These are phyloP conservation scores for Kwoniella sp. DNA, from an alignment of 768 basidiomycete genomes.

Conservation along the genomic window DNA sequence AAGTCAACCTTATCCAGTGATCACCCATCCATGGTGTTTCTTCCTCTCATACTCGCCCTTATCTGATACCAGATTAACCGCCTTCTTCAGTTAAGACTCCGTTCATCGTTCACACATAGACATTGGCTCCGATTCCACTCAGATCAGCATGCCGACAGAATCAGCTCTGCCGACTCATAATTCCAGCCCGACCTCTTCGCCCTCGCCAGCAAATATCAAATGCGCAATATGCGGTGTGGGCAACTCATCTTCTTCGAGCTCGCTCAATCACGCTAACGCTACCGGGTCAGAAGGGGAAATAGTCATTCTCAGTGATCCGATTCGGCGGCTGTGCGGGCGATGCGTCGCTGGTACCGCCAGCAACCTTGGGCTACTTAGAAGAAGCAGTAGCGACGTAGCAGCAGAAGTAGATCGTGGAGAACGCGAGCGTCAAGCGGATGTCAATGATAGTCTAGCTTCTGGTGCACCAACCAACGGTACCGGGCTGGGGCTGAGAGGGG, in stretches of 20 bases:
- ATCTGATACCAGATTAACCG: not conserved
- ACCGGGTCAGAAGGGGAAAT: conserved; percentile 19
- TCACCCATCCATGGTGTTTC: not conserved
- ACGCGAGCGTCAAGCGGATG: not conserved
- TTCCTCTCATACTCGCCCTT: not conserved
- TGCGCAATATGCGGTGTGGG: conserved; percentile 46
- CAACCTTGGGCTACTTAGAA: not conserved
- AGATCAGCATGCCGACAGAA: conserved; percentile 48
- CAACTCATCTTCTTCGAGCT: conserved; percentile 8
- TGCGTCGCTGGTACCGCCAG: conserved; percentile 24
- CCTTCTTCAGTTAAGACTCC: not conserved
- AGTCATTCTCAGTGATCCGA: conserved; percentile 33
- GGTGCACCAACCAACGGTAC: not conserved
- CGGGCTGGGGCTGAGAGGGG: conserved; percentile 22
- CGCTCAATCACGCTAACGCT: not conserved
- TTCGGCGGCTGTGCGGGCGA: conserved; percentile 42
- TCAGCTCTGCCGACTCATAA: conserved; percentile 30
- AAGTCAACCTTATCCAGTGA: too few species aligned
- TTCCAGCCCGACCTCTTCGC: conserved; percentile 2
- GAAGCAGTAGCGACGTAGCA: not conserved
- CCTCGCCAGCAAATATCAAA: conserved; percentile 30
- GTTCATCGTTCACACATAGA: not conserved
- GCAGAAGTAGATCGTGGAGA: not conserved
- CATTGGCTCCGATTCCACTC: not conserved
- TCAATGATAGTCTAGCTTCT: not conserved